phyloP scores from a whole-genome alignment of 75 land plant species.

The Cupressus sempervirens region DNA sequence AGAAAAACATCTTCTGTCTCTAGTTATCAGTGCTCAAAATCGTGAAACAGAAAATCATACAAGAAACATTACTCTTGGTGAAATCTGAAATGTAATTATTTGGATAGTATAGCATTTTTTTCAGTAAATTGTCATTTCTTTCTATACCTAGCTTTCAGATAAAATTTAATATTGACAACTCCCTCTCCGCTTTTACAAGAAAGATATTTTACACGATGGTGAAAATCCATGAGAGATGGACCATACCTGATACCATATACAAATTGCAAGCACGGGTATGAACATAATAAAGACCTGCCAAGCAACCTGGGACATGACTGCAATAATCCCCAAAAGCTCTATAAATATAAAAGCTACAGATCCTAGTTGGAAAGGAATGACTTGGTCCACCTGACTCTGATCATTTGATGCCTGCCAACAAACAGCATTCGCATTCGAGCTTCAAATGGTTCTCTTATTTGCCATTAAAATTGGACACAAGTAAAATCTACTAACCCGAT shows the following conservation, averaged over 20 bases:
- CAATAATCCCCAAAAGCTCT: constrained; percentile 16
- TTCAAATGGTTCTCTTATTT: not conserved
- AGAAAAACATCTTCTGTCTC: too few species aligned
- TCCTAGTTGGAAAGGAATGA: constrained; percentile 18
- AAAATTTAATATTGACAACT: not conserved
- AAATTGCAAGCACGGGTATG: constrained; percentile 11
- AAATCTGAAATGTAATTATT: not conserved
- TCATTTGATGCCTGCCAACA: constrained; percentile 20
- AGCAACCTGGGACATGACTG: constrained; percentile 24
- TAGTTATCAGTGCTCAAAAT: not conserved
- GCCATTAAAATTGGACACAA: constrained; percentile 32
- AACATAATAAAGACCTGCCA: constrained; percentile 38
- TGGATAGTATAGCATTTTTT: not conserved
- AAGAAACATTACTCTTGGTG: not conserved
- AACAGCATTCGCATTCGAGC: not conserved
- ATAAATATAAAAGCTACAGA: constrained; percentile 11
- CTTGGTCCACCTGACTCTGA: constrained; percentile 20
- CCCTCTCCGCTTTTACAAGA: not conserved
- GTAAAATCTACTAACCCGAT: constrained; percentile 68
- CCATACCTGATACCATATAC: constrained; percentile 10
- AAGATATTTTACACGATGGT: not conserved
- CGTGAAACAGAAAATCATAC: not conserved
- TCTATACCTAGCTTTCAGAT: not conserved
- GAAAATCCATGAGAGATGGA: not conserved
- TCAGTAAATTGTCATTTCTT: not conserved